Percentiles rank a stretch among this genome's conserved stretches.
phyloP scores from a whole-genome alignment of 2,329 filamentous ascomycete species.

The Blastomyces gilchristii region DNA sequence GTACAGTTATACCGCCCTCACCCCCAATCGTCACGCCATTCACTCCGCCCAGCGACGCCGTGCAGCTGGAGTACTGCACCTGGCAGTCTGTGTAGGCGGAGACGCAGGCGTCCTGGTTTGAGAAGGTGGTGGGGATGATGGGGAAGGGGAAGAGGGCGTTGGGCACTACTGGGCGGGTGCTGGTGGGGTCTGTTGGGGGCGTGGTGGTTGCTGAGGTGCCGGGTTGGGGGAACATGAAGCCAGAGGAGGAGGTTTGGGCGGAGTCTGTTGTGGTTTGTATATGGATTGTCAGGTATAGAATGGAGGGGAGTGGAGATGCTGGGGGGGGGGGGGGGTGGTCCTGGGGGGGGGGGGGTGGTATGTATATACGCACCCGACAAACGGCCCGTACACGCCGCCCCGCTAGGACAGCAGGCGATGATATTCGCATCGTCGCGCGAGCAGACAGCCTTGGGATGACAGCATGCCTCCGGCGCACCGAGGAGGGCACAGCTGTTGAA shows the following conservation, averaged over 20 bases:
- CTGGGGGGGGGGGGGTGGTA: too few relatives aligned
- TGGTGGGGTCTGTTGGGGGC: conserved; percentile 14
- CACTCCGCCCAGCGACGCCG: conserved; percentile 38
- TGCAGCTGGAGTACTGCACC: conserved; percentile 37
- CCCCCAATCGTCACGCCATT: conserved; percentile 44
- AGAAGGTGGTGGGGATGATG: conserved; percentile 45
- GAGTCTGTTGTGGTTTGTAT: conserved; percentile 14
- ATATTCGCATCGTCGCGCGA: conserved; percentile 46
- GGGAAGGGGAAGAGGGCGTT: conserved; percentile 45
- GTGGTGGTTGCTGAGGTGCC: conserved; percentile 22
- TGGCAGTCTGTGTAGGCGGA: conserved; percentile 46
- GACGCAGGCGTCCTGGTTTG: conserved; percentile 42
- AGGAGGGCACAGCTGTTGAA: conserved; percentile 45
- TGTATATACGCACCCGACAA: conserved; percentile 27
- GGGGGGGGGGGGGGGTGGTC: too few relatives aligned
- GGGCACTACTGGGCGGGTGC: conserved; percentile 35
- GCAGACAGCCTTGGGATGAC: conserved; percentile 44
- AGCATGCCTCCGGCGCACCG: conserved; percentile 47
- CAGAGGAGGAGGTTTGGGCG: conserved; percentile 14
- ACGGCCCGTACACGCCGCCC: conserved; percentile 48
- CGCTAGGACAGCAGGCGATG: conserved; percentile 52
- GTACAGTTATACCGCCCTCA: conserved; percentile 37
- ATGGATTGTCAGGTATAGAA: too few relatives aligned
- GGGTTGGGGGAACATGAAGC: conserved; percentile 28
- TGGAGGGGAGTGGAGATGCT: background rate